Conservation (phyloP, 2,329 filamentous ascomycete species). For the Nothophoma quercina region DNA sequence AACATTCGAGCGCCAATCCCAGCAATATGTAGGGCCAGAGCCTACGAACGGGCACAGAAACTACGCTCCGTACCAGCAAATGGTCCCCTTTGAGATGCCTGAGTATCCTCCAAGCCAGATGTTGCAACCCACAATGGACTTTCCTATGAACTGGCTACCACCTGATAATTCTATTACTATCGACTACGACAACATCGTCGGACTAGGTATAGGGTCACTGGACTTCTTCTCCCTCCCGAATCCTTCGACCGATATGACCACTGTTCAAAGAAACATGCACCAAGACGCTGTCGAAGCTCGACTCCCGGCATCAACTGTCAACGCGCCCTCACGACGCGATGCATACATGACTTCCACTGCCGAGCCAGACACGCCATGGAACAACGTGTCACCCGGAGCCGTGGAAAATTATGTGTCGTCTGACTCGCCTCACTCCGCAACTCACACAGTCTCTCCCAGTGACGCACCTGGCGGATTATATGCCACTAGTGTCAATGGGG, state of each 20-base stretch:
- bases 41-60: not conserved
- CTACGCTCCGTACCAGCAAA: not conserved
- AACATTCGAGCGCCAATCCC: no score
- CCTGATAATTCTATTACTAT: constrained; percentile 14
- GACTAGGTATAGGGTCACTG: constrained; percentile 7
- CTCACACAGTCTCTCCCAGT: constrained; percentile 6
- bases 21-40: no score
- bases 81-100: not conserved
- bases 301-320: no score
- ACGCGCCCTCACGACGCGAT: no score
- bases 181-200: constrained; percentile 19
- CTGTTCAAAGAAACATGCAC: not conserved
- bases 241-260: not conserved
- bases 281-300: no score
- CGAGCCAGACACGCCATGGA: not conserved
- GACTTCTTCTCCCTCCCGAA: constrained; percentile 11
- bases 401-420: not conserved
- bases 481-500: constrained; percentile 16
- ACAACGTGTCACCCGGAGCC: not conserved
- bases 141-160: constrained; percentile 19
- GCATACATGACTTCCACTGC: not conserved
- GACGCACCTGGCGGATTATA: constrained; percentile 14
- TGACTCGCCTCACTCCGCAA: not conserved
- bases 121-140: constrained; percentile 3
- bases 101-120: not conserved